Percentiles rank a stretch among this genome's conserved stretches.
These are phyloP conservation scores for Aspergillus floridensis DNA, from an alignment of 2,329 filamentous ascomycete genomes.

Conservation along the genomic window DNA sequence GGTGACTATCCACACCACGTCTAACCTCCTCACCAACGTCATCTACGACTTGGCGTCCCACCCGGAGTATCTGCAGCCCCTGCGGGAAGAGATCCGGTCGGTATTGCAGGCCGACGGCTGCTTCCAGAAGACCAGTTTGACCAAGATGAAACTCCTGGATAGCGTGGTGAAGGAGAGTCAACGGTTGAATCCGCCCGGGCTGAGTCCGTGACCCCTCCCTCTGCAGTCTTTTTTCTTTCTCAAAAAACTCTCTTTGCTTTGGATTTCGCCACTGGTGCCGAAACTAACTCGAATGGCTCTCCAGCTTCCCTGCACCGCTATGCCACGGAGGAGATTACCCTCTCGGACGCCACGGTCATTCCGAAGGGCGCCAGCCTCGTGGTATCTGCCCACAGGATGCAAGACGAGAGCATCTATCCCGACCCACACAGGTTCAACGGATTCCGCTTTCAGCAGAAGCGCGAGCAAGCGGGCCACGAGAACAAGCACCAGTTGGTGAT, in stretches of 20 bases:
- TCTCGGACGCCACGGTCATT: constrained; percentile 22
- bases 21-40: constrained; percentile 10
- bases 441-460: constrained; percentile 21
- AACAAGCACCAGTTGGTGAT: constrained; percentile 18
- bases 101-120: constrained; percentile 14
- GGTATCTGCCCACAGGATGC: constrained; percentile 18
- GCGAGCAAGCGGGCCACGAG: constrained; percentile 13
- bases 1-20: constrained; percentile 17
- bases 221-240: too few species aligned
- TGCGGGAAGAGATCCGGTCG: constrained; percentile 20
- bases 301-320: constrained; percentile 17
- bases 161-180: constrained; percentile 25
- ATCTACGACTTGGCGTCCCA: constrained; percentile 20
- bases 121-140: constrained; percentile 13
- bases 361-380: constrained; percentile 16
- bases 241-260: too few species aligned
- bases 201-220: constrained; percentile 2
- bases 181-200: constrained; percentile 16
- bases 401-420: constrained; percentile 19
- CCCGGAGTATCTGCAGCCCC: constrained; percentile 19
- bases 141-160: constrained; percentile 18
- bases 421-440: constrained; percentile 19
- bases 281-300: constrained; percentile 1
- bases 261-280: neutral
- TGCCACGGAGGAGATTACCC: constrained; percentile 13